These are phyloP conservation scores for Ramaria sp. DNA, from an alignment of 768 basidiomycete species.

Conservation along the genomic window DNA sequence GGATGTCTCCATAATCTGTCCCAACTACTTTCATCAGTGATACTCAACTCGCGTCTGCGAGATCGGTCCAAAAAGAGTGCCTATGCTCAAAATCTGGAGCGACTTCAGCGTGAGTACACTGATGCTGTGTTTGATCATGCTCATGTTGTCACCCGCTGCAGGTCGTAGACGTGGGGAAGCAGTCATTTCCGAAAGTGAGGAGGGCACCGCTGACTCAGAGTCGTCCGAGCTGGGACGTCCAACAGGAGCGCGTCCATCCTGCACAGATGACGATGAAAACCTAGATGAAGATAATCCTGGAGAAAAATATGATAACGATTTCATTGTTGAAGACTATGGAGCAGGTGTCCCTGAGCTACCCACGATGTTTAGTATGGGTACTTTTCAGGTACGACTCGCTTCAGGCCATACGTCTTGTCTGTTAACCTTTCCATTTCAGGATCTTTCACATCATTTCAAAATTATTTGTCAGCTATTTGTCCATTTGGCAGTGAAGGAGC, in stretches of 20 bases:
- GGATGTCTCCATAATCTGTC: neutral
- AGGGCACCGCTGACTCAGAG: slow-evolving; percentile 10
- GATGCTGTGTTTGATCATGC: slow-evolving; percentile 3
- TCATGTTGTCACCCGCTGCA: slow-evolving; percentile 11
- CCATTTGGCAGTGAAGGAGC: slow-evolving; percentile 57
- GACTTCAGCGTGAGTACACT: slow-evolving; percentile 43
- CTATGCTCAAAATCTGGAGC: slow-evolving; percentile 57
- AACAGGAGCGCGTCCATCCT: slow-evolving; percentile 12
- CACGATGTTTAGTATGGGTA: slow-evolving; percentile 67
- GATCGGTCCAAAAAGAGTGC: slow-evolving; percentile 43
- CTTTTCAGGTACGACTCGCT: slow-evolving; percentile 35
- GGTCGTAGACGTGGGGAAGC: slow-evolving; percentile 34
- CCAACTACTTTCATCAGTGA: slow-evolving; percentile 27
- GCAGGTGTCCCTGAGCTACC: slow-evolving; percentile 42
- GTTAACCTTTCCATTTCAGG: slow-evolving; percentile 18
- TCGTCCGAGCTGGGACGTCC: neutral
- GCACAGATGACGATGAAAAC: slow-evolving; percentile 22
- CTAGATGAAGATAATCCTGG: slow-evolving; percentile 20
- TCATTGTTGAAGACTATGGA: slow-evolving; percentile 59
- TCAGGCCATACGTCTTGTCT: too few species aligned
- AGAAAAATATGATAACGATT: slow-evolving; percentile 16
- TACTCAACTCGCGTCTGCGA: slow-evolving; percentile 55
- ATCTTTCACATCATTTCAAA: slow-evolving; percentile 73
- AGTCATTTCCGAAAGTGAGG: slow-evolving; percentile 12
- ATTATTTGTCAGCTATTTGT: slow-evolving; percentile 83